Percentiles rank a stretch among this genome's conserved stretches.
Conservation (phyloP, 345 rosid genomes). For the Pelargonium nanum region DNA sequence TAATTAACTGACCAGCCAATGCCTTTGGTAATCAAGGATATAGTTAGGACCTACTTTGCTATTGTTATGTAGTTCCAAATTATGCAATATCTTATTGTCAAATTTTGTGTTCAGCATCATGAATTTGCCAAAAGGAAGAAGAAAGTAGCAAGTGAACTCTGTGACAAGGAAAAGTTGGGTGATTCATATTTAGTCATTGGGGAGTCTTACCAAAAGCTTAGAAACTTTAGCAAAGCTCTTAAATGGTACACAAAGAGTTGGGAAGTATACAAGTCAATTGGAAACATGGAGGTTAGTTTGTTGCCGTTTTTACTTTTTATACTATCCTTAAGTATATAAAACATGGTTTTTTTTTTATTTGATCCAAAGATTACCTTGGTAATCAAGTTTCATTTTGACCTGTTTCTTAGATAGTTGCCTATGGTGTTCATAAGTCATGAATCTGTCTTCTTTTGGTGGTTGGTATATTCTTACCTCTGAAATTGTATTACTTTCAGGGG, state of each 20-base stretch:
- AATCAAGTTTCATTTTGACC: neutral
- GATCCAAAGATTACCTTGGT: neutral
- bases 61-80: slow-evolving; percentile 5
- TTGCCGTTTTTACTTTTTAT: slow-evolving; percentile 3
- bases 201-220: slow-evolving; percentile 77
- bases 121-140: slow-evolving; percentile 74
- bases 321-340: neutral
- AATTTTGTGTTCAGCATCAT: slow-evolving; percentile 45
- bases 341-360: neutral
- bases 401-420: neutral
- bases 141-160: slow-evolving; percentile 52
- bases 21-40: slow-evolving; percentile 1
- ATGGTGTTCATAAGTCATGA: slow-evolving; percentile 6
- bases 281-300: slow-evolving; percentile 67
- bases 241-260: slow-evolving; percentile 65
- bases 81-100: slow-evolving; percentile 5
- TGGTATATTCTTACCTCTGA: slow-evolving; percentile 14
- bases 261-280: slow-evolving; percentile 57
- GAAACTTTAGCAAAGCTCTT: slow-evolving; percentile 60
- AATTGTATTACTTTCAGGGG: slow-evolving; percentile 47
- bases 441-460: slow-evolving; percentile 8
- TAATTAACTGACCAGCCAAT: neutral
- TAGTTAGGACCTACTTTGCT: neutral
- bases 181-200: slow-evolving; percentile 75
- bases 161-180: slow-evolving; percentile 73